Percentiles rank a stretch among this genome's conserved stretches.
Evolutionary conservation across 345 rosid genomes (phyloP).

Genomic region (Viola odorata): DNA sequence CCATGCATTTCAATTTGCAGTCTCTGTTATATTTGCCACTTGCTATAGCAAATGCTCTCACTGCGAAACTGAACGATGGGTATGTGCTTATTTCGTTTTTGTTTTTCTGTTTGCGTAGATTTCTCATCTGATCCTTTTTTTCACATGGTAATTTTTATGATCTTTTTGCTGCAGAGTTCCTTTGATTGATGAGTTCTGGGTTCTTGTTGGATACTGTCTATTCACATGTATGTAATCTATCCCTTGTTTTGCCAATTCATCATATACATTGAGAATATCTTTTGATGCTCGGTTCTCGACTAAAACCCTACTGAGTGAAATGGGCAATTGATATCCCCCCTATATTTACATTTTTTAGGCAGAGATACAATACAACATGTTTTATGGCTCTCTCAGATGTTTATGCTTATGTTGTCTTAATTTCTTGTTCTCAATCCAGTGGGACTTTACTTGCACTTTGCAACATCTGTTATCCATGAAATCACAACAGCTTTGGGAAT

Average conservation of each 20-base stretch:
- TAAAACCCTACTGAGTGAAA: background rate
- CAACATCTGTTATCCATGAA: conserved; percentile 88
- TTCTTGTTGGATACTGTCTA: conserved; percentile 83
- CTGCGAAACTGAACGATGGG: conserved; percentile 94
- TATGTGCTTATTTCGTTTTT: conserved; percentile 29
- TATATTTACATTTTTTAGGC: background rate
- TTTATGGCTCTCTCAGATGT: background rate
- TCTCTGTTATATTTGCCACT: conserved; percentile 87
- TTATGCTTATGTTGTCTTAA: conserved; percentile 13
- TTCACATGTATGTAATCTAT: conserved; percentile 52
- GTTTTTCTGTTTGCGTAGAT: background rate
- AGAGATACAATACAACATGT: background rate
- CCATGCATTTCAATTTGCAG: conserved; percentile 32
- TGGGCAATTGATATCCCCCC: background rate
- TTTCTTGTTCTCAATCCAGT: conserved; percentile 35
- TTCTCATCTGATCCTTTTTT: background rate
- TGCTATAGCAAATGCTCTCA: conserved; percentile 88
- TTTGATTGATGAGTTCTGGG: conserved; percentile 83
- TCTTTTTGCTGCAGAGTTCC: conserved; percentile 58
- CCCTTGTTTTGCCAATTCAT: background rate
- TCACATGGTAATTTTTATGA: conserved; percentile 13
- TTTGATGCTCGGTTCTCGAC: background rate
- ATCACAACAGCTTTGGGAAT: conserved; percentile 93
- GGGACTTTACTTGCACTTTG: conserved; percentile 75
- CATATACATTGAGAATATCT: background rate